A percentile compares a stretch with the other conserved stretches of the same genome.
phyloP scores from a whole-genome alignment of 371 early-diverging fungal species.

The Mortierella sp. region DNA sequence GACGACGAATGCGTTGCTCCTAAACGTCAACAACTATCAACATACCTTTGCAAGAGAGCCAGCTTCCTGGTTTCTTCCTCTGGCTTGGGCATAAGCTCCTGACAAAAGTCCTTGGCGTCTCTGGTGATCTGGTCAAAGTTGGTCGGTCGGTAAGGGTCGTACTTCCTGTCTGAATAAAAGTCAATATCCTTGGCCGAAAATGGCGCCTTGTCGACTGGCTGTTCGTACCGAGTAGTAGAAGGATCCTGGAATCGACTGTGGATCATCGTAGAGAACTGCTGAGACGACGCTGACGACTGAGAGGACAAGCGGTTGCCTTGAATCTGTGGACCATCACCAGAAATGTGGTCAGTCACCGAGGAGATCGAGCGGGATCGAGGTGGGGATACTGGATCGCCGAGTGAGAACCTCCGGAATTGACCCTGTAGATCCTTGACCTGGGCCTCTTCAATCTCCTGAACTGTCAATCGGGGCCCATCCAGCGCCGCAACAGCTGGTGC shows the following conservation, averaged over 20 bases:
- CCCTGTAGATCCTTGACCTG: conserved; percentile 31
- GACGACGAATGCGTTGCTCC: background rate
- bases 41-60: conserved; percentile 33
- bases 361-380: conserved; percentile 12
- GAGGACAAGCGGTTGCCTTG: background rate
- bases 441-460: conserved; percentile 55
- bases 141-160: conserved; percentile 54
- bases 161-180: conserved; percentile 51
- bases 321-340: background rate
- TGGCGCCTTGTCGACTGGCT: conserved; percentile 15
- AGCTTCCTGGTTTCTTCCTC: conserved; percentile 54
- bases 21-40: background rate
- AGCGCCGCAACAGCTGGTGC: background rate
- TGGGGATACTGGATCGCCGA: conserved; percentile 24
- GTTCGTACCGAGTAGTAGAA: background rate
- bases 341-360: background rate
- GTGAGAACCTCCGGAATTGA: conserved; percentile 28
- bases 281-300: conserved; percentile 1
- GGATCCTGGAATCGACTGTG: conserved; percentile 26
- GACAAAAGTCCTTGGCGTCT: conserved; percentile 35
- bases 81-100: conserved; percentile 44
- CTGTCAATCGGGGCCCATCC: conserved; percentile 23
- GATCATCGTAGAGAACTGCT: conserved; percentile 10
- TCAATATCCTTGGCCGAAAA: conserved; percentile 53
- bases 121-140: conserved; percentile 37